Conservation (phyloP, 2,329 filamentous ascomycete genomes). For the Plectosphaerella plurivora region DNA sequence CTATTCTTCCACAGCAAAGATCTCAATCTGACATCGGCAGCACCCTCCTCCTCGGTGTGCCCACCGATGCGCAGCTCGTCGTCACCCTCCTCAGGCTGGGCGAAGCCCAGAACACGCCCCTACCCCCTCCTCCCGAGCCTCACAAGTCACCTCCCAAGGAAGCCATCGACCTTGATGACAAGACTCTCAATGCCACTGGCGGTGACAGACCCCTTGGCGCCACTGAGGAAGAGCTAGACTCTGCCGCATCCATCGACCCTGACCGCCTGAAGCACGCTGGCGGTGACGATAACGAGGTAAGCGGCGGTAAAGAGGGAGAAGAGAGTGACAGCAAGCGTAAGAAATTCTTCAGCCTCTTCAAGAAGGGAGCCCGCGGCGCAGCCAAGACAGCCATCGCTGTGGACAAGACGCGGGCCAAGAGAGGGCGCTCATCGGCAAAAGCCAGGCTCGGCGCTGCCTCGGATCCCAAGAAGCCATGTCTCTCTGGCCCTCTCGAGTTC, state of each 20-base stretch:
- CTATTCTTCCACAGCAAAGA: background rate
- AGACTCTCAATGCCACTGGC: background rate
- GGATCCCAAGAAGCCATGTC: background rate
- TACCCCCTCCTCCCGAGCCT: constrained; percentile 36
- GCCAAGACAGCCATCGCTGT: constrained; percentile 1
- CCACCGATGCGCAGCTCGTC: constrained; percentile 65
- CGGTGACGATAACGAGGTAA: constrained; percentile 1
- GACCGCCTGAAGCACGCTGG: constrained; percentile 1
- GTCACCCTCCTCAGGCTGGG: constrained; percentile 63
- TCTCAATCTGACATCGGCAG: constrained; percentile 26
- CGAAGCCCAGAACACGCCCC: constrained; percentile 62
- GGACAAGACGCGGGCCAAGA: constrained; percentile 8
- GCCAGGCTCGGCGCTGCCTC: background rate
- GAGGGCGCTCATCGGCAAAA: background rate
- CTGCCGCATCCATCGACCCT: background rate
- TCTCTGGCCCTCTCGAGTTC: constrained; percentile 1
- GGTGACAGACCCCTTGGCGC: constrained; percentile 4
- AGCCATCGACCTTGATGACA: background rate
- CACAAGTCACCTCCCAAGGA: background rate
- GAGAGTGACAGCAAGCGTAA: constrained; percentile 1
- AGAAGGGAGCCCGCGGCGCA: constrained; percentile 5
- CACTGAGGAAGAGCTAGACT: background rate
- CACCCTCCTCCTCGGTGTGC: constrained; percentile 62
- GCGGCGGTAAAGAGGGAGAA: background rate
- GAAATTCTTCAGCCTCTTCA: constrained; percentile 4